Conservation (phyloP, 2,329 filamentous ascomycete genomes). For the Dothidotthia symphoricarpi region DNA sequence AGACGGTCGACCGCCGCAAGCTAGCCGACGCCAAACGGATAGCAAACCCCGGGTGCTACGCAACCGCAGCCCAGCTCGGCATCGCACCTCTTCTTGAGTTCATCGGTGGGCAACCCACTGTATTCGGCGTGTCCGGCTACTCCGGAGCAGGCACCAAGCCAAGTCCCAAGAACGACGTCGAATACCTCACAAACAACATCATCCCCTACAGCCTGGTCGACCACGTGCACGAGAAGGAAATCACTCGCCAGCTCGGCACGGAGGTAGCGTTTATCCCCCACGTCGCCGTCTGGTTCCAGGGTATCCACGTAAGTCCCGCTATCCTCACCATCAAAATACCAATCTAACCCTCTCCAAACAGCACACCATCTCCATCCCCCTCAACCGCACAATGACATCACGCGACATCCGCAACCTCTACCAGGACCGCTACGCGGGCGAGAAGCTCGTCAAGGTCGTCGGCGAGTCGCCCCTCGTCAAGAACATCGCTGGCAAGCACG, state of each 20-base stretch:
- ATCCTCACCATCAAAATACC: not conserved
- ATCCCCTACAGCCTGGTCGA: constrained; percentile 89
- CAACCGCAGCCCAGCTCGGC: constrained; percentile 86
- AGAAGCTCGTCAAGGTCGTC: constrained; percentile 89
- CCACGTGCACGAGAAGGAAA: constrained; percentile 93
- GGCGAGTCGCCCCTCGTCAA: constrained; percentile 87
- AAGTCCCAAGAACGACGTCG: constrained; percentile 87
- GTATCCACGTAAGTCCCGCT: constrained; percentile 70
- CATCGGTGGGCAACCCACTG: constrained; percentile 73
- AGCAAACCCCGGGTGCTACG: constrained; percentile 91
- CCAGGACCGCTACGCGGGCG: constrained; percentile 92
- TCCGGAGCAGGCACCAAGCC: constrained; percentile 94
- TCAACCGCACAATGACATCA: constrained; percentile 81
- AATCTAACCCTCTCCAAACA: constrained; percentile 24
- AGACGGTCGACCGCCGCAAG: constrained; percentile 72
- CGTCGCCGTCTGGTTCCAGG: constrained; percentile 95
- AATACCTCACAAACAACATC: constrained; percentile 79
- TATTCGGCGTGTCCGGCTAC: constrained; percentile 92
- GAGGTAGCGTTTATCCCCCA: constrained; percentile 86
- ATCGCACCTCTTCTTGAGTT: constrained; percentile 79
- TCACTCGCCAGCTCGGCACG: constrained; percentile 71
- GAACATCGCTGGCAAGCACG: constrained; percentile 78
- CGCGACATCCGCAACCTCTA: constrained; percentile 92
- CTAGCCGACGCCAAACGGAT: constrained; percentile 81
- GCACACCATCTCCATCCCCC: constrained; percentile 85